Conservation (phyloP, 805 yeast genomes). For the Metschnikowia koreensis region DNA sequence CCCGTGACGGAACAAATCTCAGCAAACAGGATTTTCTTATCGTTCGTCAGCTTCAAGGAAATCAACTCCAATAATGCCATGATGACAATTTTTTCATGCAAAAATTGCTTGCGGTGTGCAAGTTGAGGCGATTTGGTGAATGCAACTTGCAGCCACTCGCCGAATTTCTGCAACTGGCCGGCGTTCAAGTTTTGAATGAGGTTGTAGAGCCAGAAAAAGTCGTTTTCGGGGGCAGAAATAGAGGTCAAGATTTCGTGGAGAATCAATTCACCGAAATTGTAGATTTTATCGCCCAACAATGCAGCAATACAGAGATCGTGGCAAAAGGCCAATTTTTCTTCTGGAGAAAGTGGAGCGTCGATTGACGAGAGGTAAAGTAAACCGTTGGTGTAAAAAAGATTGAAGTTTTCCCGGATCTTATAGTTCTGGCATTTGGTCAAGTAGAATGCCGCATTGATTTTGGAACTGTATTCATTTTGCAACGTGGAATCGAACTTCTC, state of each 20-base stretch:
- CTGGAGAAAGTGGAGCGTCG: conserved; percentile 39
- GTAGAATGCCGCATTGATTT: conserved; percentile 80
- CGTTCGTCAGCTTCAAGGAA: conserved; percentile 70
- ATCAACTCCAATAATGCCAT: conserved; percentile 89
- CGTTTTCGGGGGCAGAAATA: conserved; percentile 42
- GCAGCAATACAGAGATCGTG: conserved; percentile 84
- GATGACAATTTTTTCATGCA: conserved; percentile 87
- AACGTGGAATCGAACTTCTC: conserved; percentile 49
- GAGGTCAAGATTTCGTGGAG: conserved; percentile 77
- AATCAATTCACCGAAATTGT: conserved; percentile 92
- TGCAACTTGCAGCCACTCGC: conserved; percentile 43
- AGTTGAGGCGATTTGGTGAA: conserved; percentile 51
- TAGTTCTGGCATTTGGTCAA: conserved; percentile 74
- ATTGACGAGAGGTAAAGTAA: conserved; percentile 80
- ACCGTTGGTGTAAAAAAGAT: conserved; percentile 75
- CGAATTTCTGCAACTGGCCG: conserved; percentile 73
- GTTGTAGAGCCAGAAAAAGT: conserved; percentile 68
- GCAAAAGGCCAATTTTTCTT: conserved; percentile 45
- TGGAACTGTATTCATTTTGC: conserved; percentile 37
- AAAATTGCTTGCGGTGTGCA: conserved; percentile 56
- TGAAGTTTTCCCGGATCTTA: conserved; percentile 75
- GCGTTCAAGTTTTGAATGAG: conserved; percentile 68
- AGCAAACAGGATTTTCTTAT: conserved; percentile 67
- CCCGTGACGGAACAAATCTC: conserved; percentile 72
- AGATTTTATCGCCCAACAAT: conserved; percentile 83